Evolutionary conservation across 2,329 filamentous ascomycete genomes (phyloP).

Genomic region (Fusarium ambrosium): DNA sequence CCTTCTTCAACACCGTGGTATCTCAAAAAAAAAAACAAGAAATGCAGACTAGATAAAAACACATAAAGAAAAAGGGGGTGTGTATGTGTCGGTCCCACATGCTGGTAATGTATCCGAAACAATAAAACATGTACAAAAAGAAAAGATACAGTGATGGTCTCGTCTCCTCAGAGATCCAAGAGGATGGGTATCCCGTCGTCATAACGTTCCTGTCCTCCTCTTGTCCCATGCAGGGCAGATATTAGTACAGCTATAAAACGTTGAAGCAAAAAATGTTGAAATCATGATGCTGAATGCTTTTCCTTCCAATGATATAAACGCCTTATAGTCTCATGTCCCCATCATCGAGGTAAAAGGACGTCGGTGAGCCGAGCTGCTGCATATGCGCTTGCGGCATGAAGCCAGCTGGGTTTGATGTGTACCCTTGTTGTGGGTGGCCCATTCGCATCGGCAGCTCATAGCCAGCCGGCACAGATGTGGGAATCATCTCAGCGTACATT

Average conservation of each 20-base stretch:
- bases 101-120: slow-evolving; percentile 23
- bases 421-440: slow-evolving; percentile 40
- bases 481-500: slow-evolving; percentile 49
- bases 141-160: slow-evolving; percentile 30
- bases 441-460: slow-evolving; percentile 49
- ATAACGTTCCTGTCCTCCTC: slow-evolving; percentile 43
- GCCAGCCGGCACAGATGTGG: slow-evolving; percentile 46
- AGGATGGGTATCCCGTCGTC: slow-evolving; percentile 46
- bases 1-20: slow-evolving; percentile 47
- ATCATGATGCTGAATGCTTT: slow-evolving; percentile 40
- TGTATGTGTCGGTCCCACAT: slow-evolving; percentile 26
- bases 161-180: slow-evolving; percentile 40
- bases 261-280: slow-evolving; percentile 24
- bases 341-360: slow-evolving; percentile 47
- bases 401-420: slow-evolving; percentile 42
- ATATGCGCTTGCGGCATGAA: slow-evolving; percentile 45
- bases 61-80: slow-evolving; percentile 24
- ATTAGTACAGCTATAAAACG: slow-evolving; percentile 45
- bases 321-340: slow-evolving; percentile 47
- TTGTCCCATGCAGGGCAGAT: slow-evolving; percentile 31
- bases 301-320: slow-evolving; percentile 32
- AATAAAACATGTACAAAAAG: slow-evolving; percentile 25
- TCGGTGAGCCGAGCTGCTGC: slow-evolving; percentile 47
- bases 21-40: slow-evolving; percentile 46
- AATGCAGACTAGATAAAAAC: slow-evolving; percentile 24